A percentile compares a stretch with the other conserved stretches of the same genome.
Conservation (phyloP, 75 land plant species). For the Ceratopteris richardii region DNA sequence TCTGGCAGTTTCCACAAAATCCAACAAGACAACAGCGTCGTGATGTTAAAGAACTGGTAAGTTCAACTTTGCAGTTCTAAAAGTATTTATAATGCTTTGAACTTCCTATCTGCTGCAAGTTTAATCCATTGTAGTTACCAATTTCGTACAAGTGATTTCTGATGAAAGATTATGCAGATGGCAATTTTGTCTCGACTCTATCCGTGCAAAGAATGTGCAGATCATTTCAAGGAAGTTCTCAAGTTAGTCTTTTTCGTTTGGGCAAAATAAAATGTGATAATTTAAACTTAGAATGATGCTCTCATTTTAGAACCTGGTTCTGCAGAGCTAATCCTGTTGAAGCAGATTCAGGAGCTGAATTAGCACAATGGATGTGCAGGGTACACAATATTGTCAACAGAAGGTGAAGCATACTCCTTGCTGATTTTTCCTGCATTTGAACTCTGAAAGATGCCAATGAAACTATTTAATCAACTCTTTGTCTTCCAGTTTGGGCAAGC, state of each 20-base stretch:
- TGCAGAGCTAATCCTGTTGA: conserved; percentile 77
- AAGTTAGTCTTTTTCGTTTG: conserved; percentile 48
- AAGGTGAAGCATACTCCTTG: no score
- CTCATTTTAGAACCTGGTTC: no score
- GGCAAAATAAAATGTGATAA: no score
- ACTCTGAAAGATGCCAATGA: not conserved
- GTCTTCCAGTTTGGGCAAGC: conserved; percentile 65
- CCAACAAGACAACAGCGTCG: conserved; percentile 94
- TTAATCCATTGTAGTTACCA: not conserved
- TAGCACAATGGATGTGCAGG: conserved; percentile 85
- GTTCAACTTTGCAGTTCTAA: no score
- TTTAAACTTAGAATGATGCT: no score
- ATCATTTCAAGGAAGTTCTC: conserved; percentile 84
- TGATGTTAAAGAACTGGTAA: conserved; percentile 95
- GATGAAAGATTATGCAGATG: conserved; percentile 49
- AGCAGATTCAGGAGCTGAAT: conserved; percentile 62
- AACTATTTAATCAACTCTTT: not conserved
- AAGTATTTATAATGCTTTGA: no score
- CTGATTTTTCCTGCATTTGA: no score
- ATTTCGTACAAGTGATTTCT: not conserved
- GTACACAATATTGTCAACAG: conserved; percentile 91
- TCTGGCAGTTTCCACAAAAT: conserved; percentile 71
- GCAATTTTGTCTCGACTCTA: conserved; percentile 82
- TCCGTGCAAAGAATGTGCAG: conserved; percentile 91
- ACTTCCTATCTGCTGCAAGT: no score